Base-by-base conservation (phyloP, 495 filamentous ascomycete genomes). In the Apodospora peruviana region DNA sequence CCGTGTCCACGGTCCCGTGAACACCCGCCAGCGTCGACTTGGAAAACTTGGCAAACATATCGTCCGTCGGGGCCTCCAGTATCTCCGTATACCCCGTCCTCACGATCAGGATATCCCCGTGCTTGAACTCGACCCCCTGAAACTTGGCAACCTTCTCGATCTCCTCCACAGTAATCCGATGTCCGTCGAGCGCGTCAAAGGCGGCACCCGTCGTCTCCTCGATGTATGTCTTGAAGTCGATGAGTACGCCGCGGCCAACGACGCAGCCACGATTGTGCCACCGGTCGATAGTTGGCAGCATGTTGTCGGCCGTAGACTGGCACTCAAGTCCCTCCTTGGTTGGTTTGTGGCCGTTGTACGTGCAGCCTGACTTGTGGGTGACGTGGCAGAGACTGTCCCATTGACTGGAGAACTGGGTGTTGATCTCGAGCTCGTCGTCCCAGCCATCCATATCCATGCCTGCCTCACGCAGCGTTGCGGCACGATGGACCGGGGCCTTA, bases 381-480 rank as follows among this genome's bases (percentile, higher is more conserved):
- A 57, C 32, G 63, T 88, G 85, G 40, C 83, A 71, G n/a, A 90
- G 73, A 17, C 84, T 82, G 57, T 91, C 87, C 87, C 87, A 90
- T 64, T 91, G 87, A 3, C 82, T 85, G 21, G 79, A 79, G 55
- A 80, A 78, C 58, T 90, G 86, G 0, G 86, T 88, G 62, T 90
- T 90, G 63, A 90, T 75, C 21, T 77, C 74, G 50, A 87, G 83
- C 48, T 85, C 73, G 43, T 75, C 72, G 38, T 75, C 72, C 56
- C 61, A 71, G 25, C 68, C 70, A 5, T 47, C 43, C 12, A 47
- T 43, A 20, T 60, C 60, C 52, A 69, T 52, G 18, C 59, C 61
- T 11, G 50, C 8, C 16, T 72, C 73, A 14, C 65, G 51, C 21
- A 82, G 56, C n/a, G 68, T 67, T 24, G 73, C 57, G 24, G 79